phyloP scores from a whole-genome alignment of 495 filamentous ascomycete genomes.

The Sphaerosporella brunnea region DNA sequence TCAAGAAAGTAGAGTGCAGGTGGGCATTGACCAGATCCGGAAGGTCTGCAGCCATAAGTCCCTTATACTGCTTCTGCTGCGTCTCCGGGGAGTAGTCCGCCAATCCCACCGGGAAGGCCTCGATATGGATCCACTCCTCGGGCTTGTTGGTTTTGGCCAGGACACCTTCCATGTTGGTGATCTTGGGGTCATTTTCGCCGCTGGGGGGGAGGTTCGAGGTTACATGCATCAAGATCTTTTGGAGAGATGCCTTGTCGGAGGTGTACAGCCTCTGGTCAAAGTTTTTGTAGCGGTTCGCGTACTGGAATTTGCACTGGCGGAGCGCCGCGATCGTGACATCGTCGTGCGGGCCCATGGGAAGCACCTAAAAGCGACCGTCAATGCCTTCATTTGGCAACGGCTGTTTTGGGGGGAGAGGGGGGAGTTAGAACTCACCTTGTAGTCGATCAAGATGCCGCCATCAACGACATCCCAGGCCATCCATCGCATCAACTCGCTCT shows the following conservation, averaged over 20 bases:
- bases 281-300: conserved; percentile 55
- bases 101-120: conserved; percentile 44
- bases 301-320: conserved; percentile 52
- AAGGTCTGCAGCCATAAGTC: conserved; percentile 45
- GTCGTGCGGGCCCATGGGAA: conserved; percentile 71
- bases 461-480: conserved; percentile 88
- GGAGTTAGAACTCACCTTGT: conserved; percentile 33
- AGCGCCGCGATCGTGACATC: conserved; percentile 54
- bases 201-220: conserved; percentile 4
- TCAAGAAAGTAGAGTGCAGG: conserved; percentile 58
- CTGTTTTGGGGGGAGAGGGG: no score
- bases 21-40: conserved; percentile 67
- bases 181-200: conserved; percentile 39
- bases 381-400: not conserved
- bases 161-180: conserved; percentile 42
- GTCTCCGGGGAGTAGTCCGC: conserved; percentile 58
- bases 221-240: conserved; percentile 16
- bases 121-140: conserved; percentile 42
- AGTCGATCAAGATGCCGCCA: conserved; percentile 70
- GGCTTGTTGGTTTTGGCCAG: conserved; percentile 34
- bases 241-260: conserved; percentile 38
- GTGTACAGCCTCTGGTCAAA: conserved; percentile 56
- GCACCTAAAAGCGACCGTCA: conserved; percentile 26
- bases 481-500: conserved; percentile 65
- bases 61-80: conserved; percentile 44